Evolutionary conservation across 75 land plant genomes (phyloP), one percentile per base, ranked within the genome.

Genomic region (Pinus albicaulis): DNA sequence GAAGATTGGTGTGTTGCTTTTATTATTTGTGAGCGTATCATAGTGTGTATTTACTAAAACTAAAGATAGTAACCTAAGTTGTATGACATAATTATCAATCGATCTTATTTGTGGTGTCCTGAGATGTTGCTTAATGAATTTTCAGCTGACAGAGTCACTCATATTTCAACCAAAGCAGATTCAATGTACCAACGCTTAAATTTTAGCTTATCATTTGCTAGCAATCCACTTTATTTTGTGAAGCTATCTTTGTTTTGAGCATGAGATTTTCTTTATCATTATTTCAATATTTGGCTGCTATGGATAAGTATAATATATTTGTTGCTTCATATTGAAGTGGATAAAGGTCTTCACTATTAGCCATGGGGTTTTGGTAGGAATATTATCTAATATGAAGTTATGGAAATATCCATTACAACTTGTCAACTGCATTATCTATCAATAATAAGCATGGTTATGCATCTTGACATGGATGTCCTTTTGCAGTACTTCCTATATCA

Each of bases 401-500:
- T 2, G 19, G 16, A 38, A 41, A 0, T 10, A 38, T 68, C 7
- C 3, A n/a, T 7, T 68, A 68, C 5, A 68, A 68, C 8, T 68
- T 68, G 52, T 68, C 3, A 41, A 68, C 2, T 44, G 3, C 48
- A 68, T 68, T 68, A 41, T 41, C 24, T 68, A 13, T 68, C 71
- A 41, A 44, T 28, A 65, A 36, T 65, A 7, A 65, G 23, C 53
- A 48, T 41, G 15, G 44, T 78, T 56, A 61, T 25, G 61, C 8
- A 12, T 59, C 22, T 2, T 59, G 10, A 59, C n/a, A 17, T 59
- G 61, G 23, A 59, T 8, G 8, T 5, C 60, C 55, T 78, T 48
- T 41, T 88, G 89, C 92, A 93, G 96, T 95, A 87, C 77, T 95
- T 96, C 71, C 80, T 92, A 7, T 96, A 96, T 80, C 98, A 96